A percentile compares a stretch with the other conserved stretches of the same genome.
phyloP scores from a whole-genome alignment of 176 grass and related monocot species.

The Bonia amplexicaulis region DNA sequence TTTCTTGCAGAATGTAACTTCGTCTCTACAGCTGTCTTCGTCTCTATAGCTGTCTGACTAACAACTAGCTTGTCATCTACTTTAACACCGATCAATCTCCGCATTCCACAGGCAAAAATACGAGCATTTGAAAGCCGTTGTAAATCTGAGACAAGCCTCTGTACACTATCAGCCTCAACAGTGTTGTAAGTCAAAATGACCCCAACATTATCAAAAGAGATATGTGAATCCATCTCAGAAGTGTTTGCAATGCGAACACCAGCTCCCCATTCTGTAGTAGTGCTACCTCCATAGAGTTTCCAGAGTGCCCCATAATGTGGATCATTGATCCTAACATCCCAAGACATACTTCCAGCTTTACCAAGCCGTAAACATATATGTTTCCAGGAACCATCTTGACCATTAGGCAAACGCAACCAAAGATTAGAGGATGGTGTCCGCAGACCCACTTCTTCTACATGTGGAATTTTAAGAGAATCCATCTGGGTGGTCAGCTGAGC shows the following conservation, averaged over 20 bases:
- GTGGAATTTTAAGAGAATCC: constrained; percentile 75
- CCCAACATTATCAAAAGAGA: constrained; percentile 75
- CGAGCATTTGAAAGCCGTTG: constrained; percentile 70
- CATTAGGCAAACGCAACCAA: constrained; percentile 74
- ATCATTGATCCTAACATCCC: constrained; percentile 86
- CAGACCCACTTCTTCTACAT: constrained; percentile 76
- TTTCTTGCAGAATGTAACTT: constrained; percentile 45
- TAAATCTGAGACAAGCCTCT: constrained; percentile 74
- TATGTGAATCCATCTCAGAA: constrained; percentile 82
- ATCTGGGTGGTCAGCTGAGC: constrained; percentile 89
- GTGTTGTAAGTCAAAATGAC: constrained; percentile 66
- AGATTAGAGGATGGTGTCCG: constrained; percentile 63
- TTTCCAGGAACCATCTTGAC: constrained; percentile 70
- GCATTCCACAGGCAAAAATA: constrained; percentile 65
- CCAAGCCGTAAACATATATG: constrained; percentile 67
- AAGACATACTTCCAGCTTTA: constrained; percentile 78
- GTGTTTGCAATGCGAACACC: constrained; percentile 69
- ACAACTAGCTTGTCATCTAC: constrained; percentile 56
- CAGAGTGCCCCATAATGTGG: constrained; percentile 67
- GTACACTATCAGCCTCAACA: constrained; percentile 81
- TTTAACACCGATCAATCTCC: constrained; percentile 63
- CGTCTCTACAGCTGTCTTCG: constrained; percentile 21
- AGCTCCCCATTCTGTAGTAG: constrained; percentile 60
- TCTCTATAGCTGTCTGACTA: constrained; percentile 23
- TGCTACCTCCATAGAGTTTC: constrained; percentile 65